Evolutionary conservation across 2,329 filamentous ascomycete species (phyloP), one percentile per base, ranked within the genome.

Genomic region (Fusarium begoniae): DNA sequence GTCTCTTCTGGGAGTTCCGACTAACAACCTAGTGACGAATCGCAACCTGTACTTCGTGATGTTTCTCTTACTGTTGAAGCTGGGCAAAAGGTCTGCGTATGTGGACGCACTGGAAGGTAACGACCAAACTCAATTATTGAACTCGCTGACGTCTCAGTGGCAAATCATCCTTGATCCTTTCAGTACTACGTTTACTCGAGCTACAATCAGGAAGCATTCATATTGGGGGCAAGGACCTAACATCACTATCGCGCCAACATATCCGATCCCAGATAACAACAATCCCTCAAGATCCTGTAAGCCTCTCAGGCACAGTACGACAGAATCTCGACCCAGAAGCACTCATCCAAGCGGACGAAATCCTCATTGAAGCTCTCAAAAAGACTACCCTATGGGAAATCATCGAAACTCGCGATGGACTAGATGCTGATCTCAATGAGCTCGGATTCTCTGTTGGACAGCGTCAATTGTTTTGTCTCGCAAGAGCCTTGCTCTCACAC

Each of bases 211-310:
- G 79, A 40, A 80, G 61, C 15, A 85, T 89, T 28, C 74, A 62
- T 0, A 81, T 90, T 13, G 86, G 88, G 51, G 81, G 79, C 2
- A 65, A 85, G 9, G 83, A 86, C 41, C 76, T 88, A 4, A 61
- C 82, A 4, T 80, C 72, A 5, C 69, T 88, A 5, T 79, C 84
- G 2, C 85, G 83, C 11, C 80, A 86, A 44, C 74, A 78, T 1
- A 80, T 88, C 22, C 85, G 87, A 43, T 79, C 80, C 1, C 79
- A 81, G 4, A 78, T 89, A 12, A 83, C 84, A 22, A 82, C 83
- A 3, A 78, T 89, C 8, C 85, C 87, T 0, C 87, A 89, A 78
- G 87, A 89, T 38, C 82, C 86, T 0, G 81, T 87, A 32, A 80
- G 82, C 7, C 79, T 89, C 4, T 80, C 82, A 2, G 86, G 85